phyloP scores from a whole-genome alignment of 306 rosid species.

The Quercus cerris region DNA sequence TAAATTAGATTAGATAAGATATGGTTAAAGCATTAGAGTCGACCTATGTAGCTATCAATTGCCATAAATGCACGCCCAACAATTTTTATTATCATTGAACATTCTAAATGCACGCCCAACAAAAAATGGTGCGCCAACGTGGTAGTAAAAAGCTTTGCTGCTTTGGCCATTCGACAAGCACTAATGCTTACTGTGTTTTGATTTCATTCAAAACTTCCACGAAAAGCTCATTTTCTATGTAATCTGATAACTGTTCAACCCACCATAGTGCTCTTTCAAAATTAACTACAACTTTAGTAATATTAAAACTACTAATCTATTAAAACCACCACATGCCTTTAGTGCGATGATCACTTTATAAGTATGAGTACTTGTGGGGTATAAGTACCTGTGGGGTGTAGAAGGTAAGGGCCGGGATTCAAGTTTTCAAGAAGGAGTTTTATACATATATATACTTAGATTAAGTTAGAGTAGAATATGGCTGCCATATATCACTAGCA shows the following conservation, averaged over 20 bases:
- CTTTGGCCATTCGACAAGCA: not conserved
- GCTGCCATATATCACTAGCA: not conserved
- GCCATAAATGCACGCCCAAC: not conserved
- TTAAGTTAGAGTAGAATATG: not conserved
- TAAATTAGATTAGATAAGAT: too few relatives aligned
- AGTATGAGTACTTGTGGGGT: too few relatives aligned
- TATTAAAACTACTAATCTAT: not conserved
- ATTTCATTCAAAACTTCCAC: not conserved
- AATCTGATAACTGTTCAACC: conserved; percentile 5
- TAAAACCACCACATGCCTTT: accelerated
- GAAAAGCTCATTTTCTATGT: not conserved
- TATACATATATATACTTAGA: not conserved
- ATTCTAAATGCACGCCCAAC: not conserved
- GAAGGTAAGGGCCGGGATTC: accelerated
- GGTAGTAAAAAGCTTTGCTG: not conserved
- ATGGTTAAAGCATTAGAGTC: too few relatives aligned
- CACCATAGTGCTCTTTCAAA: not conserved
- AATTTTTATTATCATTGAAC: not conserved
- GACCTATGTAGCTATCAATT: not conserved
- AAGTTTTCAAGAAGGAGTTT: accelerated
- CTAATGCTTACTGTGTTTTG: not conserved
- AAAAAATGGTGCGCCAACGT: not conserved
- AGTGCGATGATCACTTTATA: accelerated
- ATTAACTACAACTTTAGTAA: not conserved
- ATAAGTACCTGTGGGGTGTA: too few relatives aligned